Conservation (phyloP, 345 rosid species). For the Anacardium occidentale region DNA sequence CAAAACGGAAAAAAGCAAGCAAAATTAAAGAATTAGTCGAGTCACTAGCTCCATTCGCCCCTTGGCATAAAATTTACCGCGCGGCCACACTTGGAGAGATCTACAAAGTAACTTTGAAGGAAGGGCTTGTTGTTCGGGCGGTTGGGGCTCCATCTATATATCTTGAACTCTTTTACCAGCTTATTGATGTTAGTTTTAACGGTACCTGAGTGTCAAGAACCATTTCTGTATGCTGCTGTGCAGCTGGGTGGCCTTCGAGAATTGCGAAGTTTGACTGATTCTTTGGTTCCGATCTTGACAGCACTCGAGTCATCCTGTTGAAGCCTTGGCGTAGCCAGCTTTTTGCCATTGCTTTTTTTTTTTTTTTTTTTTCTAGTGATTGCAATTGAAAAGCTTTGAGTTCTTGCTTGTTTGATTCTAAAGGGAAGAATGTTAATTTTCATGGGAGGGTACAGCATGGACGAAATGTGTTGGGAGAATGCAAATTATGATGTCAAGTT, state of each 20-base stretch:
- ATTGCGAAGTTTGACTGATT: conserved; percentile 33
- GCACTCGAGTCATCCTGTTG: conserved; percentile 14
- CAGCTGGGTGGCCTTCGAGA: conserved; percentile 47
- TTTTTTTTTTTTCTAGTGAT: no score
- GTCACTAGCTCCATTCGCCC: no score
- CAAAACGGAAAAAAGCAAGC: no score
- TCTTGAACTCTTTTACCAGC: conserved; percentile 56
- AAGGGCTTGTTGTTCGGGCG: conserved; percentile 48
- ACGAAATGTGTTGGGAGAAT: background rate
- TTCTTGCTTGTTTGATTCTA: no score
- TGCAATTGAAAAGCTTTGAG: background rate
- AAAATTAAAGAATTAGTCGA: no score
- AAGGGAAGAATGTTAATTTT: background rate
- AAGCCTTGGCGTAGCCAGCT: conserved; percentile 31
- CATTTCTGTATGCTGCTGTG: conserved; percentile 46
- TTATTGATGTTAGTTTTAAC: conserved; percentile 21
- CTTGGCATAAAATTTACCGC: conserved; percentile 26
- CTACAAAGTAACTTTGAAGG: conserved; percentile 54
- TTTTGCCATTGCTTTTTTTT: conserved; percentile 23
- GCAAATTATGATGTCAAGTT: background rate
- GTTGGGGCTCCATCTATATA: conserved; percentile 63
- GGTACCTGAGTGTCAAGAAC: conserved; percentile 30
- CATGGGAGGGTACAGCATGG: conserved; percentile 1
- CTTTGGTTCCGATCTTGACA: conserved; percentile 22
- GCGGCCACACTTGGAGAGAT: conserved; percentile 61